Evolutionary conservation across 331 rosid species (phyloP), one percentile per base, ranked within the genome.

Genomic region (Quercus phellos): DNA sequence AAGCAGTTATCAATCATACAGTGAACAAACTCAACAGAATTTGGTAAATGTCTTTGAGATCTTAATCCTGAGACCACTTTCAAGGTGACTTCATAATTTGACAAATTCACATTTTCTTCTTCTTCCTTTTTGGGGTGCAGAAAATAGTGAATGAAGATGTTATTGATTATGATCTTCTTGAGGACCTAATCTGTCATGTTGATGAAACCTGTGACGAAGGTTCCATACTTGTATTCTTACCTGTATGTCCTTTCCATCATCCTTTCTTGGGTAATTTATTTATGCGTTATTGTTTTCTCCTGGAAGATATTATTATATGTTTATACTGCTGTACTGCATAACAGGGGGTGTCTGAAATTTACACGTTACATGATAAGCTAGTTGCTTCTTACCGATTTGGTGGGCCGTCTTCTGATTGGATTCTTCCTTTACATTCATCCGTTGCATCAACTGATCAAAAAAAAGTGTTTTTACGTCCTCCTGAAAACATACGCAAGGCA

Each of bases 151-250:
- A 90, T 55, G 98, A 94, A 89, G 92, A 94, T 82, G 90, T 90
- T 58, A 94, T 92, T 88, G 98, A 94, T 82, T 94, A 92, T 58
- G 97, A 94, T 85, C 93, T 94, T 80, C 90, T 94, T 58, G 98
- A 94, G 80, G 97, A 94, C 87, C 84, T 94, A 74, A 86, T 94
- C 74, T 87, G 96, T 79, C 89, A 86, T 82, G 84, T 92, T 75
- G 97, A 94, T 81, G 93, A 90, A 85, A 87, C 88, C 77, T 90
- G 90, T 10, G 81, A 66, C 71, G 92, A 88, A 85, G 99, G 97
- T 63, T 89, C 97, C 78, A 85, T 94, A 84, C 99, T 94, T 84
- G 95, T 94, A 51, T 94, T 94, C 86, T 88, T 94, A 88, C 97
- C 99, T 70, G 98, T 93, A 89, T 88, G 91, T 72, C 66, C 73